Evolutionary conservation across 2,329 filamentous ascomycete species (phyloP).

Genomic region (Tolypocladium album): DNA sequence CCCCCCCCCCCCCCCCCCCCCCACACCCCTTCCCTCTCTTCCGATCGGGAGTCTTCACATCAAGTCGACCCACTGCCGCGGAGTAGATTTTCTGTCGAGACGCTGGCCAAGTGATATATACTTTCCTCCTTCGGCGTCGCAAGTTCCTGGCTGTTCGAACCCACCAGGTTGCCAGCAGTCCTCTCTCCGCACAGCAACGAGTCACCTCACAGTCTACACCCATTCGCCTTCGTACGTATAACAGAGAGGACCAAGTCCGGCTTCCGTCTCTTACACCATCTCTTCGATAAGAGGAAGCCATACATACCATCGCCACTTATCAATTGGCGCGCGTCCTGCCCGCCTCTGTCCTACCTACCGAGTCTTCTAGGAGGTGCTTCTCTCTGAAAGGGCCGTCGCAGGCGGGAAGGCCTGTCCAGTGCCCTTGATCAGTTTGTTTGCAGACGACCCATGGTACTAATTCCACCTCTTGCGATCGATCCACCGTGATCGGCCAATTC

Average conservation of each 20-base stretch:
- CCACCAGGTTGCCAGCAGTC: background rate
- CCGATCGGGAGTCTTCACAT: background rate
- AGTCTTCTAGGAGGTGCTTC: no score
- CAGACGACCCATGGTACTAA: background rate
- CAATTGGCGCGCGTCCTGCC: background rate
- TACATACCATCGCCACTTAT: background rate
- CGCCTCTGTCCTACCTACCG: background rate
- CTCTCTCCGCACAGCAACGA: background rate
- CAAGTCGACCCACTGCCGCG: background rate
- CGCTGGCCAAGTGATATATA: background rate
- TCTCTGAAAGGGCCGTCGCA: background rate
- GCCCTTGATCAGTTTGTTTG: background rate
- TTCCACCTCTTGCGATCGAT: background rate
- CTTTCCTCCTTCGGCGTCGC: background rate
- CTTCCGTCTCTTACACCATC: background rate
- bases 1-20: no score
- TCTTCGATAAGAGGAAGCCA: background rate
- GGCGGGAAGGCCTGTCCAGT: background rate
- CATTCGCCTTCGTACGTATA: background rate
- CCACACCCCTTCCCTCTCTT: background rate
- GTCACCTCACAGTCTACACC: background rate
- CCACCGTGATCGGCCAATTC: background rate
- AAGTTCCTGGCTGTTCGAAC: background rate
- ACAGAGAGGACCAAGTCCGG: background rate
- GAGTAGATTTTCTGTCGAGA: background rate